phyloP scores from a whole-genome alignment of 2,329 filamentous ascomycete genomes.

The Sarocladiaceae sp. region DNA sequence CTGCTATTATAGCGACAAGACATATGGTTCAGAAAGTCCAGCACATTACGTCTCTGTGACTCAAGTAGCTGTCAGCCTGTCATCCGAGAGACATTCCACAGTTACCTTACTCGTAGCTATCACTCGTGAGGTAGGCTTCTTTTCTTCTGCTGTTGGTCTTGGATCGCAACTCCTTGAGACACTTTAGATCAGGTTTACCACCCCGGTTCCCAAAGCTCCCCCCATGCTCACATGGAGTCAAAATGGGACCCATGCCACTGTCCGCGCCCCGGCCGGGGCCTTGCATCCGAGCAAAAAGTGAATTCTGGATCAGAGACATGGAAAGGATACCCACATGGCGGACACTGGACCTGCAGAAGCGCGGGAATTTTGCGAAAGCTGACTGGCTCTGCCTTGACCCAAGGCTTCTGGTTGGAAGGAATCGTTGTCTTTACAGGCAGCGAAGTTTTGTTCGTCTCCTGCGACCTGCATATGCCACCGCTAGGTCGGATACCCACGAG shows the following conservation, averaged over 20 bases:
- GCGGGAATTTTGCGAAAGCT: background rate
- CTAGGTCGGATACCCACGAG: background rate
- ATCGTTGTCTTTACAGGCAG: background rate
- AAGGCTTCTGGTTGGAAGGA: background rate
- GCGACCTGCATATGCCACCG: conserved; percentile 8
- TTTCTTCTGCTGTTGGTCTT: background rate
- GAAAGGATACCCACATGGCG: background rate
- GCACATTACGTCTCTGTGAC: background rate
- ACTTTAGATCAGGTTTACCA: conserved; percentile 1
- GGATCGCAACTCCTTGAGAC: conserved; percentile 3
- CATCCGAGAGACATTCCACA: background rate
- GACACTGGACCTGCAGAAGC: conserved; percentile 5
- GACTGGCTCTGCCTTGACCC: background rate
- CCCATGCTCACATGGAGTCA: too few species aligned
- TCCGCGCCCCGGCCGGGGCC: background rate
- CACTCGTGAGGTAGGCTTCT: background rate
- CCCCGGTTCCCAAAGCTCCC: background rate
- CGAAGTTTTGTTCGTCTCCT: background rate
- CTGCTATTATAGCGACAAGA: background rate
- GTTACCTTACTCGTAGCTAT: background rate
- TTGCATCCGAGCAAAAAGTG: background rate
- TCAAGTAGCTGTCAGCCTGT: background rate
- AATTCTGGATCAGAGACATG: background rate
- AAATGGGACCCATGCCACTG: too few species aligned
- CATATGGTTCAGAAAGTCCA: background rate